A percentile compares a stretch with the other conserved stretches of the same genome.
Evolutionary conservation across 371 early-diverging fungal species (phyloP).

Genomic region (Mucor sp.): DNA sequence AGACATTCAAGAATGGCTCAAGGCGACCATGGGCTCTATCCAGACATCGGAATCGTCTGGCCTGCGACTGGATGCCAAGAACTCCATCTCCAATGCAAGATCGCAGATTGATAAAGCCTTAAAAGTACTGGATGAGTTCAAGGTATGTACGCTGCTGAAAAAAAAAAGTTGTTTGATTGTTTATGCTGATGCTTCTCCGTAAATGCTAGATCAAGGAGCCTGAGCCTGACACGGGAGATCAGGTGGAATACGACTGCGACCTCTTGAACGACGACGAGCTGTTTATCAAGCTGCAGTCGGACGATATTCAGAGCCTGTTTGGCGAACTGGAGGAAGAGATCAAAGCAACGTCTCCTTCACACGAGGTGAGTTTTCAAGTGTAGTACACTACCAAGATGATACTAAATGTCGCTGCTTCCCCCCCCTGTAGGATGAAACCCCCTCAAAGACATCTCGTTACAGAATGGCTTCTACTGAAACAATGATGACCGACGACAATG

Average conservation of each 20-base stretch:
- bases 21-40: slow-evolving; percentile 21
- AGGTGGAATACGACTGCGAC: slow-evolving; percentile 21
- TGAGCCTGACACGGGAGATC: slow-evolving; percentile 2
- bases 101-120: slow-evolving; percentile 56
- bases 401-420: not conserved
- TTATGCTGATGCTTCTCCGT: not conserved
- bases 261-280: slow-evolving; percentile 29
- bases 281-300: slow-evolving; percentile 21
- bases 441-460: slow-evolving; percentile 3
- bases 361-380: not conserved
- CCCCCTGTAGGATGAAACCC: not conserved
- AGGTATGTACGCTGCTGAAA: slow-evolving; percentile 13
- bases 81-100: slow-evolving; percentile 54
- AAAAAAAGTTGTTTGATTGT: not conserved
- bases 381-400: not conserved
- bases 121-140: slow-evolving; percentile 48
- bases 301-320: slow-evolving; percentile 22
- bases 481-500: slow-evolving; percentile 13
- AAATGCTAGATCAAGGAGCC: slow-evolving; percentile 17
- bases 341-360: not conserved
- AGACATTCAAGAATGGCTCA: slow-evolving; percentile 25
- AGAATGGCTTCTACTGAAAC: slow-evolving; percentile 17
- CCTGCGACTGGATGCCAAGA: slow-evolving; percentile 37
- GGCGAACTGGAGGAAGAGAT: slow-evolving; percentile 21
- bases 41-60: slow-evolving; percentile 24